Percentiles rank a stretch among this genome's conserved stretches.
Conservation (phyloP, 1,284 basidiomycete species). For the Phellopilus nigrolimitatus region DNA sequence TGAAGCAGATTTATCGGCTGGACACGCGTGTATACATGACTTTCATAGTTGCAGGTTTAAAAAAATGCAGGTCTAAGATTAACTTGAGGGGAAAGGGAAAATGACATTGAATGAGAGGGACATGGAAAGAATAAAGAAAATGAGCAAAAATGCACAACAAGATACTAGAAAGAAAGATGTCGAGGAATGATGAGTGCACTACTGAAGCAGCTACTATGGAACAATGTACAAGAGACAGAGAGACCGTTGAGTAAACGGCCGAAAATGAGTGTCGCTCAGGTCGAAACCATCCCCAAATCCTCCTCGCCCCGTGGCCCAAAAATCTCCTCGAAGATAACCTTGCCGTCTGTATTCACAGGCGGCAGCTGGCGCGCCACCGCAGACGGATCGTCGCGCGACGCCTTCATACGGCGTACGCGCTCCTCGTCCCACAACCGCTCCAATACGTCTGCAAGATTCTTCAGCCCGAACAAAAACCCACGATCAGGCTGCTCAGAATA, state of each 20-base stretch:
- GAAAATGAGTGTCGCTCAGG: background rate
- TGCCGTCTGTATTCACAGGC: slow-evolving; percentile 60
- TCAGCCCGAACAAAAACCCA: slow-evolving; percentile 90
- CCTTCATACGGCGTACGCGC: slow-evolving; percentile 62
- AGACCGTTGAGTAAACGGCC: slow-evolving; percentile 34
- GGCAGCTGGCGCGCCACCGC: slow-evolving; percentile 47
- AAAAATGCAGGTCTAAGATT: slow-evolving; percentile 8
- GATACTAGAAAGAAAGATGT: slow-evolving; percentile 13
- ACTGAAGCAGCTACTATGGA: background rate
- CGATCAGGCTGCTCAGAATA: slow-evolving; percentile 86
- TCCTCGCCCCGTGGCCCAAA: slow-evolving; percentile 54
- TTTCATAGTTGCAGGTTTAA: background rate
- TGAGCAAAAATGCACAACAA: slow-evolving; percentile 7
- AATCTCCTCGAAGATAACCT: slow-evolving; percentile 72
- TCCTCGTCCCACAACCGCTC: slow-evolving; percentile 84
- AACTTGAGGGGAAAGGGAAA: background rate
- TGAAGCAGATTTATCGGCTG: background rate
- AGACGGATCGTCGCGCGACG: slow-evolving; percentile 52
- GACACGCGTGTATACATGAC: background rate
- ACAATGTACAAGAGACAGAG: background rate
- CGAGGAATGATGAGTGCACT: background rate
- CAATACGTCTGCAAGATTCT: slow-evolving; percentile 71
- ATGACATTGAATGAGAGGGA: slow-evolving; percentile 1
- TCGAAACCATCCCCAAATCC: slow-evolving; percentile 21
- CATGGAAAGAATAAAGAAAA: slow-evolving; percentile 10